Evolutionary conservation across 2,329 filamentous ascomycete species (phyloP).

Genomic region (Aspergillus novoparasiticus): DNA sequence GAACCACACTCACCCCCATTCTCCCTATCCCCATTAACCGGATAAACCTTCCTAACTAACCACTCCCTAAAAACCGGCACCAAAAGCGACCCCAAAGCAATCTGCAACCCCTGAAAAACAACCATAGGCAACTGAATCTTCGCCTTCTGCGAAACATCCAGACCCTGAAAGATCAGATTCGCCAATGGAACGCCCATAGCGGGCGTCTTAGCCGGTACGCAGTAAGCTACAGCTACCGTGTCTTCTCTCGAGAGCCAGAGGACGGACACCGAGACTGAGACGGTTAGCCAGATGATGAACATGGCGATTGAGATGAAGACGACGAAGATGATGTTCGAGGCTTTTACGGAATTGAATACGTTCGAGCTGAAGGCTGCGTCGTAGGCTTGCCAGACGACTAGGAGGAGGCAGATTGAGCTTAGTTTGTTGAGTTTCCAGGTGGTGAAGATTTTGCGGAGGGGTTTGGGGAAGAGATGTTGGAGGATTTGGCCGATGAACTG

Average conservation of each 20-base stretch:
- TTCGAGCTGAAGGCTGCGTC: not conserved
- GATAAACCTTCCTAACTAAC: not conserved
- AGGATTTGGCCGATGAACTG: not conserved
- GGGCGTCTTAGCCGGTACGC: not conserved
- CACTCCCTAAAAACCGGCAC: not conserved
- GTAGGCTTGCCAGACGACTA: not conserved
- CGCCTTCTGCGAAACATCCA: not conserved
- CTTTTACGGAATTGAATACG: not conserved
- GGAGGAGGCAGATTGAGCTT: not conserved
- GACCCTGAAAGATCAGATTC: not conserved
- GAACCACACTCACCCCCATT: not conserved
- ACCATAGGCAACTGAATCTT: not conserved
- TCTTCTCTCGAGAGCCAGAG: not conserved
- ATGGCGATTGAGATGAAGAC: not conserved
- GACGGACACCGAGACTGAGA: not conserved
- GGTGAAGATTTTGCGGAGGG: not conserved
- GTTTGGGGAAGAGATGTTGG: not conserved
- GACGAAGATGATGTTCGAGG: not conserved
- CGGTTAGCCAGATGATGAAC: not conserved
- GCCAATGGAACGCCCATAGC: not conserved
- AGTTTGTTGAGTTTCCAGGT: not conserved
- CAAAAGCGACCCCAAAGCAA: not conserved
- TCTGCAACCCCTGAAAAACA: not conserved
- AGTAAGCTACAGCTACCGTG: not conserved
- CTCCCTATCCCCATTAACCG: too few relatives aligned